Base-by-base conservation (phyloP, 2,329 filamentous ascomycete genomes). In the Aspergillus candidus region DNA sequence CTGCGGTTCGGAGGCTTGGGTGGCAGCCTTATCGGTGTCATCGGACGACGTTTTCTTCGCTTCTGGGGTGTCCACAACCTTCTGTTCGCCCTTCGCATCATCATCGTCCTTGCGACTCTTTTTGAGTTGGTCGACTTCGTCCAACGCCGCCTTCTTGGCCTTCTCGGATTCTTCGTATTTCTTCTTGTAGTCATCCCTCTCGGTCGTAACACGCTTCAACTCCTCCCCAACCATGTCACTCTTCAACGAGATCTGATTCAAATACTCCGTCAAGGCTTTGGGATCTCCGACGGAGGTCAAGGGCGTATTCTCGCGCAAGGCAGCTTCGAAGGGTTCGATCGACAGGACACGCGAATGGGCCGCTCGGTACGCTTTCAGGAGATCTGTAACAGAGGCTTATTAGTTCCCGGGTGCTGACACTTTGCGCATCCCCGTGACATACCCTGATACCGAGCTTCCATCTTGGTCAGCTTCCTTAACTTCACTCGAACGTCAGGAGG, bases 141-240 rank as follows among this genome's bases (percentile, higher is more conserved):
- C 80, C 47, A 78, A 74, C 0, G 83, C 72, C 11, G 78, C 72
- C 40, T 76, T 77, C 1, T 81, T 71, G 40, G 78, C 77, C 59
- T 83, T 79, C 51, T 88, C 79, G 0, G 77, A 73, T 38, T 83
- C 79, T n/a, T 85, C 80, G 2, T 82, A 71, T 63, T 86, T 88
- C 67, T 84, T 86, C 64, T 88, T 91, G 48, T 86, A 74, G 12
- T 82, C 79, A 48, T 95, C 88, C 47, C 86, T 84, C 60, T 97
- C 90, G 3, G 78, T 77, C 0, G 88, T 85, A 0, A 97, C 82
- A 11, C 88, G 78, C 69, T 94, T 96, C 44, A 96, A 74, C 67
- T 98, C 93, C 36, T 94, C 86, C 79, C 94, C 83, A 3, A 94
- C 83, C 86, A 98, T 94, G 57, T 94, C 88, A 34, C 84, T 83